Evolutionary conservation across 345 rosid species (phyloP).

Genomic region (Citrus cavaleriei): DNA sequence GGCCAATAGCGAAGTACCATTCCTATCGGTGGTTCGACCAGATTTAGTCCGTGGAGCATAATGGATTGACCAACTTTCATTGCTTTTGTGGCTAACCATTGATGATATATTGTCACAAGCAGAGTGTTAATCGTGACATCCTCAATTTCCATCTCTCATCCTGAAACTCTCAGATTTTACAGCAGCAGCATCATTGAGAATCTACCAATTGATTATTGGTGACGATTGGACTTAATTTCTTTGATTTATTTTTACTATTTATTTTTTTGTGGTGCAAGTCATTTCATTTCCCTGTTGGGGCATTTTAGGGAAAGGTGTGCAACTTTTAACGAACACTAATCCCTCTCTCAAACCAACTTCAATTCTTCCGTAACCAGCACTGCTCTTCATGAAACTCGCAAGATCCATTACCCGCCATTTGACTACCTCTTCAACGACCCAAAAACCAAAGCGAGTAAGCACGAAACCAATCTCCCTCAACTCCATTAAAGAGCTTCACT

Average conservation of each 20-base stretch:
- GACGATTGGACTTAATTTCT: too few species aligned
- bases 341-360: neutral
- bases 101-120: too few species aligned
- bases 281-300: neutral
- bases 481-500: conserved; percentile 34
- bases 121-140: too few species aligned
- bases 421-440: conserved; percentile 13
- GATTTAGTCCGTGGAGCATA: conserved; percentile 10
- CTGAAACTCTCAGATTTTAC: too few species aligned
- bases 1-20: conserved; percentile 18
- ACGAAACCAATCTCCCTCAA: neutral
- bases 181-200: too few species aligned
- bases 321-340: neutral
- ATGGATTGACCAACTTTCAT: neutral
- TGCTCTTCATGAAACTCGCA: conserved; percentile 15
- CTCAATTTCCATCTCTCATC: too few species aligned
- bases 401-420: conserved; percentile 18
- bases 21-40: conserved; percentile 25
- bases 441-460: conserved; percentile 10
- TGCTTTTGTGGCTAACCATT: too few species aligned
- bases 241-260: too few species aligned
- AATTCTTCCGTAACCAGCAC: neutral
- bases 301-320: too few species aligned
- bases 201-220: too few species aligned
- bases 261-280: neutral